Conservation (phyloP, 2,329 filamentous ascomycete genomes). For the Calcarisporium arbuscula region DNA sequence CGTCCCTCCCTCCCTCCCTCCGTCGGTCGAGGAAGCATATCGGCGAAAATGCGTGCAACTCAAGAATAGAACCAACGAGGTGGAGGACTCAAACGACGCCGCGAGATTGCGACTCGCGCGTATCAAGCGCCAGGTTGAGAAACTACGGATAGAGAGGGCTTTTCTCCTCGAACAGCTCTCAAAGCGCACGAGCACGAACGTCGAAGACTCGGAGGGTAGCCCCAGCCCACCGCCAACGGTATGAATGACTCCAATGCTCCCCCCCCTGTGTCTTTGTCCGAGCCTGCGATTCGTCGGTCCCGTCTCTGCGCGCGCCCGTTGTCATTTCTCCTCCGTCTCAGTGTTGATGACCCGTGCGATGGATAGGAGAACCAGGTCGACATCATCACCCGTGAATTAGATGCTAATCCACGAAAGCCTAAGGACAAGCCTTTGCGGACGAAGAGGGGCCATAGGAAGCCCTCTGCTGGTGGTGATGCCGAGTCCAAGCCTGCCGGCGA, state of each 20-base stretch:
- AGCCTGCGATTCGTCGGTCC: background rate
- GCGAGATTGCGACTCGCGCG: conserved; percentile 72
- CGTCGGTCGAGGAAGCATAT: conserved; percentile 92
- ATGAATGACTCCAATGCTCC: conserved; percentile 23
- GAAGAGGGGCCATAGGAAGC: conserved; percentile 65
- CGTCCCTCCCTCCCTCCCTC: conserved; percentile 61
- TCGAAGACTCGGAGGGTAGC: conserved; percentile 73
- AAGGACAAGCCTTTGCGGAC: conserved; percentile 72
- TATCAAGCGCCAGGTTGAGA: conserved; percentile 79
- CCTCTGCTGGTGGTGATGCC: conserved; percentile 39
- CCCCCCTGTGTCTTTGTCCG: background rate
- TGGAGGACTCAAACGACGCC: conserved; percentile 85
- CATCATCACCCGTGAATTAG: conserved; percentile 24
- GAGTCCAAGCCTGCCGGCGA: conserved; percentile 35
- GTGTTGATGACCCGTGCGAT: conserved; percentile 27
- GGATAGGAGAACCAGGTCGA: conserved; percentile 24
- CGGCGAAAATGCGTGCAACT: conserved; percentile 94
- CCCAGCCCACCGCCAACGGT: conserved; percentile 75
- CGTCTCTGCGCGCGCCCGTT: conserved; percentile 1
- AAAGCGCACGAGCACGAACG: conserved; percentile 66
- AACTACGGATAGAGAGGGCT: conserved; percentile 81
- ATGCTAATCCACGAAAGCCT: conserved; percentile 47
- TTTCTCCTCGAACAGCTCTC: conserved; percentile 67
- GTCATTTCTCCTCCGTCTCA: conserved; percentile 12
- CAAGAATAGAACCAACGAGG: conserved; percentile 83